Conservation (phyloP, 2,329 filamentous ascomycete genomes). For the Xylaria sp. region DNA sequence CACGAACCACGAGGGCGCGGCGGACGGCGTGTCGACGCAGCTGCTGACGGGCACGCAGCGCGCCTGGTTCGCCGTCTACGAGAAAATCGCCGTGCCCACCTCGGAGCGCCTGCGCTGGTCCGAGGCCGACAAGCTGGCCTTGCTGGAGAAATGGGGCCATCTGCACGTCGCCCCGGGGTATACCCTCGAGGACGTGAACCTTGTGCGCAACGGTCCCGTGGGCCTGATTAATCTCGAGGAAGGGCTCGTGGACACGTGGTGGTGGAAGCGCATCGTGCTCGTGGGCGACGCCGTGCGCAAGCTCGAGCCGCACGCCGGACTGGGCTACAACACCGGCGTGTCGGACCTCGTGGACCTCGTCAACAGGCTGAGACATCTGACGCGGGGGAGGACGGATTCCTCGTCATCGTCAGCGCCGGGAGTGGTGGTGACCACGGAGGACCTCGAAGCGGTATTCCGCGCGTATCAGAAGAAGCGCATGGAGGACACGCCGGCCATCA, state of each 20-base stretch:
- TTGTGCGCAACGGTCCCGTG: slow-evolving; percentile 25
- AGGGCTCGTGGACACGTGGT: slow-evolving; percentile 49
- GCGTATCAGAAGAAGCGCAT: slow-evolving; percentile 41
- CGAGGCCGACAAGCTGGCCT: slow-evolving; percentile 44
- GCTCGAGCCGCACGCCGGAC: slow-evolving; percentile 49
- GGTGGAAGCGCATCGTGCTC: slow-evolving; percentile 47
- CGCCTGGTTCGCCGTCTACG: slow-evolving; percentile 45
- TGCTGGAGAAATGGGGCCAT: slow-evolving; percentile 43
- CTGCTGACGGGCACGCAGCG: slow-evolving; percentile 33
- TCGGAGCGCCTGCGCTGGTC: slow-evolving; percentile 45
- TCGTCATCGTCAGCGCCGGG: not conserved
- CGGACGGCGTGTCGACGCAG: slow-evolving; percentile 40
- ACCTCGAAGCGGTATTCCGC: slow-evolving; percentile 39
- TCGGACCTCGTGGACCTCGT: slow-evolving; percentile 44
- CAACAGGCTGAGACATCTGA: slow-evolving; percentile 42
- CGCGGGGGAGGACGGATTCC: not conserved
- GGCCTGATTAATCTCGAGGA: slow-evolving; percentile 50
- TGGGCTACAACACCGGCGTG: slow-evolving; percentile 49
- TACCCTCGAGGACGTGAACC: slow-evolving; percentile 45
- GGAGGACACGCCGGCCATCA: slow-evolving; percentile 38
- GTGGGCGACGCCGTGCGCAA: slow-evolving; percentile 52
- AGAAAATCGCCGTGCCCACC: slow-evolving; percentile 43
- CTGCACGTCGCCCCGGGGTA: slow-evolving; percentile 42
- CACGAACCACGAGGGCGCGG: slow-evolving; percentile 35
- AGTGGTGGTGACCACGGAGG: slow-evolving; percentile 26